Evolutionary conservation across 2,329 filamentous ascomycete genomes (phyloP), one percentile per base, ranked within the genome.

Genomic region (Cytospora leucostoma): DNA sequence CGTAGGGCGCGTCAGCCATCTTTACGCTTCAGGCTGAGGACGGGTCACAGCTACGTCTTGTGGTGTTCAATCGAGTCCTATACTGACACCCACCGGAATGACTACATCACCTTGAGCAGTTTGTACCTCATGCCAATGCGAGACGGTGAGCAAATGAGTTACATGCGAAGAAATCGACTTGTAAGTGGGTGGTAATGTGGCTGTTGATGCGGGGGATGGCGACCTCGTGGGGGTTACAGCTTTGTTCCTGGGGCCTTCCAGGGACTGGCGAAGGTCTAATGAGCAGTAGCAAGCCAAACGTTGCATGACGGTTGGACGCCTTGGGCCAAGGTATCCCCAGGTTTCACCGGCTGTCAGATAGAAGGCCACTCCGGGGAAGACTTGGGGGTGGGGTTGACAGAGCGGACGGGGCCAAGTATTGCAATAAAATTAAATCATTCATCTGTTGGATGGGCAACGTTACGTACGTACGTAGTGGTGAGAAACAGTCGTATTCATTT

Each of bases 271-370:
- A 52, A 40, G 12, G 47, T 27, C 4, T 27, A 27, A 27, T 4
- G 7, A 32, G n/a, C n/a, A 49, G 56, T 47, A 50, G 56, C 56
- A 59, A 47, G 35, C 35, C 44, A 53, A 53, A 21, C 49, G 8
- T 21, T 50, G 47, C 19, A 50, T 12, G 49, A 59, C 40, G 56
- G 56, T 47, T 54, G 27, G 38, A 37, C 47, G 58, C 58, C 58
- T 35, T 54, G 58, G 49, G 49, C 37, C 58, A 60, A 60, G 50
- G 27, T 60, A 54, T 38, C 50, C 44, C 47, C 47, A 35, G 47
- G 58, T 60, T 60, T 60, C 58, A 53, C 58, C 58, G 54, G 58
- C 51, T 54, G 34, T 54, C 32, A 54, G 58, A 54, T 19, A 32
- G 47, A 44, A 34, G 33, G 15, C 17, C 13, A 40, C 21, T 17